Base-by-base conservation (phyloP, 208 protist species). In the Herpetomonas samuelpessoai region DNA sequence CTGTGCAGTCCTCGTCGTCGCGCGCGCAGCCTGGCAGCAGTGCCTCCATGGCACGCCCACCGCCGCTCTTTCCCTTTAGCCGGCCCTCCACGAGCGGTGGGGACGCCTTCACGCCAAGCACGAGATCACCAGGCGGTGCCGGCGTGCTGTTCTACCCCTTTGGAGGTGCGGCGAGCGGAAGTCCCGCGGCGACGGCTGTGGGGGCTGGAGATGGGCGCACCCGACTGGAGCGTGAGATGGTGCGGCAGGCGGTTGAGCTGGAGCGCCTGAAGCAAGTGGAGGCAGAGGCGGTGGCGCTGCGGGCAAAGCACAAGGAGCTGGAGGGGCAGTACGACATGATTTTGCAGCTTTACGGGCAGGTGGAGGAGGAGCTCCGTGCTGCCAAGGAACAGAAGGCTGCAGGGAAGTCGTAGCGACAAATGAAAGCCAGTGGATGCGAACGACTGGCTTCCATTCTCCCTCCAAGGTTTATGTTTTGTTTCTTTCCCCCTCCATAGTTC, bases 261-360 rank as follows among this genome's bases (percentile, higher is more conserved):
- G 76, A 86, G 45, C 76, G 80, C 9, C 62, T 95, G 16, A 70
- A 72, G 6, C 51, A 58, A 19, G 59, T 60, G 0, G 71, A 76
- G 38, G 57, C 22, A 18, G 79, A 81, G 25, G 55, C 22, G 25
- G 53, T 48, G 14, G 61, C 73, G 22, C 61, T 69, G 48, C 71
- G 76, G 30, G 29, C 22, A 26, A 68, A 66, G 35, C 51, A 81
- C 4, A 16, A 66, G 31, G 67, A 50, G n/a, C 72, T 95, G 4
- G 69, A 74, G 27, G 25, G 53, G 28, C 62, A 88, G 57, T 65
- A 92, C 58, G 83, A 91, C 60, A 28, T 89, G 44, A 62, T 95
- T 10, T 68, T 95, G 38, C 83, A 92, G 54, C 76, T 95, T 57
- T 91, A 91, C 64, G 88, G 88, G 0, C 63, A 95, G 62, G 46